phyloP scores from a whole-genome alignment of 306 rosid genomes.

The Rosa chinensis region DNA sequence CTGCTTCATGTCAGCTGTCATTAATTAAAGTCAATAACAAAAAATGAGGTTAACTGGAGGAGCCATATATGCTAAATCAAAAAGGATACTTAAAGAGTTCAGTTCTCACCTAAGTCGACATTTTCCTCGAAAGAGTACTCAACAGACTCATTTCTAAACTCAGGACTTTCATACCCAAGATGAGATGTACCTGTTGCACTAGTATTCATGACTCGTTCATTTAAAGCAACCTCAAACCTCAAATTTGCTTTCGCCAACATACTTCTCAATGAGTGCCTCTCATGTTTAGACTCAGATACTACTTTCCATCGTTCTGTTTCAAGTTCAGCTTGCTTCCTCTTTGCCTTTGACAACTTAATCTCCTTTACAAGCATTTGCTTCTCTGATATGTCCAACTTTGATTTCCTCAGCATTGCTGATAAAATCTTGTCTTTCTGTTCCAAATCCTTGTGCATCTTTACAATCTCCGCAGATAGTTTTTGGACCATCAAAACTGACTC shows the following conservation, averaged over 20 bases:
- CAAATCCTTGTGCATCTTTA: slow-evolving; percentile 74
- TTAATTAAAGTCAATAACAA: slow-evolving; percentile 19
- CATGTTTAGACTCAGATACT: slow-evolving; percentile 78
- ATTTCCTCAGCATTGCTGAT: slow-evolving; percentile 92
- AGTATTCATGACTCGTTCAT: slow-evolving; percentile 39
- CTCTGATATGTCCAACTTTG: slow-evolving; percentile 74
- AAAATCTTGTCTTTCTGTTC: slow-evolving; percentile 92
- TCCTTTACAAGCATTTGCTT: slow-evolving; percentile 87
- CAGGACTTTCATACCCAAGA: slow-evolving; percentile 36
- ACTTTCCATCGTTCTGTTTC: slow-evolving; percentile 79
- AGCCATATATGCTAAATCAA: neutral
- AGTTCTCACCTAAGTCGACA: slow-evolving; percentile 57
- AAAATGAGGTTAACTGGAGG: neutral
- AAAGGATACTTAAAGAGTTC: slow-evolving; percentile 17
- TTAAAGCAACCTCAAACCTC: slow-evolving; percentile 49
- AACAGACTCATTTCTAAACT: slow-evolving; percentile 38
- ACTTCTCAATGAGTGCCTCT: slow-evolving; percentile 70
- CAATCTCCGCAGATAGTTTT: slow-evolving; percentile 64
- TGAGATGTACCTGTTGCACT: slow-evolving; percentile 44
- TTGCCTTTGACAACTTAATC: slow-evolving; percentile 72
- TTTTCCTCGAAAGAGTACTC: slow-evolving; percentile 43
- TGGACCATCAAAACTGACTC: slow-evolving; percentile 75
- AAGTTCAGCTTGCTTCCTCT: slow-evolving; percentile 88
- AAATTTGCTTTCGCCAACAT: slow-evolving; percentile 65
- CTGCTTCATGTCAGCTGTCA: slow-evolving; percentile 63